Evolutionary conservation across 306 rosid species (phyloP), one percentile per base, ranked within the genome.

Genomic region (Ochetophila trinervis): DNA sequence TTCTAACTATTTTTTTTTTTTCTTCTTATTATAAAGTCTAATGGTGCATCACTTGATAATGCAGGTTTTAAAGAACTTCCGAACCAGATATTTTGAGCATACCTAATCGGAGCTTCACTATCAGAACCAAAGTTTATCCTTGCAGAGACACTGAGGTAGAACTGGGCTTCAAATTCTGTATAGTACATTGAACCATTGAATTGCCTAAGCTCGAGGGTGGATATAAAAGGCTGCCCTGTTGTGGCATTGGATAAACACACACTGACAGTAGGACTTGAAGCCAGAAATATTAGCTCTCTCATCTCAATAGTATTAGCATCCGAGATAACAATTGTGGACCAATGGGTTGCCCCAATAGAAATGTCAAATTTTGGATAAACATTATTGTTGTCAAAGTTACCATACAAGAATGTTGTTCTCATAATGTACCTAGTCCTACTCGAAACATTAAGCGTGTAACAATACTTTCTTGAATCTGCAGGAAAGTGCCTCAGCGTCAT

Each of bases 201-300:
- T 67, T 90, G 97, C 53, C 99, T 86, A 53, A 93, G 97, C 82
- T 93, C 99, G 62, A 93, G 96, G 0, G 99, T 87, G 14, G 99
- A 93, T 74, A 93, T 90, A 80, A 93, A 93, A 42, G 97, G 99
- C 50, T 83, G 78, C 63, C 99, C 99, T 6, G 99, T 93, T 23
- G 99, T 93, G 55, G 99, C 99, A 86, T 93, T 93, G 72, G 99
- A 93, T 69, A 93, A 79, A 64, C 99, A 93, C 36, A 93, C 83
- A 72, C 95, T 85, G 45, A 86, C 78, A 7, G 94, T 79, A 60
- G 96, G 75, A 90, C 80, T 81, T 60, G 79, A 58, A 68, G 99
- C 97, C 82, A 86, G 73, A 74, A 93, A 93, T 72, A 93, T 93
- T 32, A 93, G 89, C 82, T 93, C 99, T 49, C 74, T 77, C 60